Evolutionary conservation across 352 stramenopile genomes (phyloP).

Genomic region (Phytophthora foliorum): DNA sequence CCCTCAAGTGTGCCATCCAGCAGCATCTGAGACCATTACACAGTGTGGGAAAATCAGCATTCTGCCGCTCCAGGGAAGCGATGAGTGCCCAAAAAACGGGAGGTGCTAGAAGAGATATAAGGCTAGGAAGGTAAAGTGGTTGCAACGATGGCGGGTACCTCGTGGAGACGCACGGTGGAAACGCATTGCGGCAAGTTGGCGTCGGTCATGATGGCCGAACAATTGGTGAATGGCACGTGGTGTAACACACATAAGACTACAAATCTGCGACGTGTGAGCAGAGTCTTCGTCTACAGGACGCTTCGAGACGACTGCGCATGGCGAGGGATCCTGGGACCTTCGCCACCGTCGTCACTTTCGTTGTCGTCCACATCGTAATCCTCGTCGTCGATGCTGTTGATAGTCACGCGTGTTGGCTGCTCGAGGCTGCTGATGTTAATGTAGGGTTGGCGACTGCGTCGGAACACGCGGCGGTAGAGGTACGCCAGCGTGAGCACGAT

Average conservation of each 20-base stretch:
- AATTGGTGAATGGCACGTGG: conserved; percentile 9
- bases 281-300: conserved; percentile 25
- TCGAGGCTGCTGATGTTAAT: conserved; percentile 75
- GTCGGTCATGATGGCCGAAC: conserved; percentile 39
- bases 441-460: conserved; percentile 64
- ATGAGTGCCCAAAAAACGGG: background rate
- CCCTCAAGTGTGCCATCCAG: conserved; percentile 50
- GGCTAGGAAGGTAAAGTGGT: background rate
- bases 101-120: conserved; percentile 10
- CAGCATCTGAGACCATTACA: conserved; percentile 48
- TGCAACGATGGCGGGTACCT: conserved; percentile 44
- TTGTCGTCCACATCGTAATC: conserved; percentile 48
- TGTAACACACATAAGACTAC: conserved; percentile 18
- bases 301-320: conserved; percentile 39
- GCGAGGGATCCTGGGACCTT: conserved; percentile 32
- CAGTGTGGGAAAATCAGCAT: background rate
- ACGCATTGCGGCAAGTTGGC: conserved; percentile 66
- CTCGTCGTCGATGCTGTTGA: conserved; percentile 35
- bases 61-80: background rate
- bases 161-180: conserved; percentile 67
- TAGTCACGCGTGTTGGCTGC: conserved; percentile 35
- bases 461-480: conserved; percentile 81
- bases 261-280: conserved; percentile 29
- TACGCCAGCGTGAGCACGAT: conserved; percentile 68
- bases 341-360: conserved; percentile 45